Percentiles rank a stretch among this genome's conserved stretches.
phyloP scores from a whole-genome alignment of 176 grass and related monocot species.

The Poa annua region DNA sequence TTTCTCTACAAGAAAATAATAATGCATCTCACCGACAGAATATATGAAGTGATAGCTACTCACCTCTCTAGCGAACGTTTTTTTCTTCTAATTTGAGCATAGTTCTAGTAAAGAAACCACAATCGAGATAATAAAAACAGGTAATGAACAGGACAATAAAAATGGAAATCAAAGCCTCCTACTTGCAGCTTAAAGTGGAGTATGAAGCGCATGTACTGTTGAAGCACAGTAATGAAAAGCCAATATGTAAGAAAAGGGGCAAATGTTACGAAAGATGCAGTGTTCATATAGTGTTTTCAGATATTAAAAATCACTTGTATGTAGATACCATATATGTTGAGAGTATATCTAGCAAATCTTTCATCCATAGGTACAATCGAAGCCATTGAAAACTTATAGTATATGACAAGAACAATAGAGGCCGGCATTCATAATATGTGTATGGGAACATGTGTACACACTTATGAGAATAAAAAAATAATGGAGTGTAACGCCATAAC shows the following conservation, averaged over 20 bases:
- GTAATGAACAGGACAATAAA: not conserved
- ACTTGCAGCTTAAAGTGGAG: conserved; percentile 23
- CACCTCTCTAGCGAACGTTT: not conserved
- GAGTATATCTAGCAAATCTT: conserved; percentile 3
- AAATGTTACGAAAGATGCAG: conserved; percentile 12
- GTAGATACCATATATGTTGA: not conserved
- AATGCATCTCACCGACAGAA: not conserved
- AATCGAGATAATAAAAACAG: conserved; percentile 3
- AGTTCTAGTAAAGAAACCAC: not conserved
- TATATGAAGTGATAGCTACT: not conserved
- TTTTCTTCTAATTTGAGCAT: not conserved
- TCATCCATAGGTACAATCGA: not conserved
- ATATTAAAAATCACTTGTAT: not conserved
- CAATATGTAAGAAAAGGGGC: not conserved
- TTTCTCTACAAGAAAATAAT: not conserved
- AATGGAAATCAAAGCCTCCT: not conserved
- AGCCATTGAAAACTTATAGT: not conserved
- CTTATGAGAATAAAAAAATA: not conserved
- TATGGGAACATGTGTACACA: not conserved
- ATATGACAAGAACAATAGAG: conserved; percentile 21
- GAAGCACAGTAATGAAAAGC: not conserved
- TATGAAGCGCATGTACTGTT: not conserved
- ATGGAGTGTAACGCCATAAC: not conserved
- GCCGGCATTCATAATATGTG: not conserved
- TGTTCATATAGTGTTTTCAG: not conserved